Evolutionary conservation across 2,329 filamentous ascomycete species (phyloP).

Genomic region (Periconia sp.): DNA sequence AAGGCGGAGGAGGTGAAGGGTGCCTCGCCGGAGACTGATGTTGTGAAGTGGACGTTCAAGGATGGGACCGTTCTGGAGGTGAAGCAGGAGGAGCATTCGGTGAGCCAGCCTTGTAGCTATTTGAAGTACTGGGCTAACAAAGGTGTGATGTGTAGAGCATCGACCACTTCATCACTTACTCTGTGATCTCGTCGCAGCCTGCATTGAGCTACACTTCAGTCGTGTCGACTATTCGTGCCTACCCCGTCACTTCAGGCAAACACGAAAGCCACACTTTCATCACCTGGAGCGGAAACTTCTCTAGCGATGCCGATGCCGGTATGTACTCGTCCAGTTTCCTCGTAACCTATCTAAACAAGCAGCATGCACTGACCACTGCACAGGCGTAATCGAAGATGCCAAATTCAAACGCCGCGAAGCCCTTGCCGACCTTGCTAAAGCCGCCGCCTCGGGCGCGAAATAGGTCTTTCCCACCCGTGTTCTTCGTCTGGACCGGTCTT

Average conservation of each 20-base stretch:
- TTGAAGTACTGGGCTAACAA: too few species aligned
- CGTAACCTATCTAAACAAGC: background rate
- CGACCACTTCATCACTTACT: conserved; percentile 78
- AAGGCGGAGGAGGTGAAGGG: conserved; percentile 70
- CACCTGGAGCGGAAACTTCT: conserved; percentile 73
- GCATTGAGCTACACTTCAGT: conserved; percentile 70
- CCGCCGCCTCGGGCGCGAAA: conserved; percentile 51
- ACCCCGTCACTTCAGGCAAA: conserved; percentile 70
- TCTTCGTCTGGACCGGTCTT: too few species aligned
- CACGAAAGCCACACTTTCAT: conserved; percentile 70
- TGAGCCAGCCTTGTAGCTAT: conserved; percentile 45
- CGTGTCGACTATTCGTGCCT: conserved; percentile 70
- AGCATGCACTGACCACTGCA: background rate
- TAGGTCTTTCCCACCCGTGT: conserved; percentile 20
- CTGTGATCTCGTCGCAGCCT: conserved; percentile 70
- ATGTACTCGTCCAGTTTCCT: conserved; percentile 42
- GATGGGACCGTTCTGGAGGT: conserved; percentile 72
- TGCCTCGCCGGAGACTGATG: conserved; percentile 66
- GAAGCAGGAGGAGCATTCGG: conserved; percentile 78
- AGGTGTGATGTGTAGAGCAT: conserved; percentile 45
- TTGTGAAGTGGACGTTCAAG: conserved; percentile 74
- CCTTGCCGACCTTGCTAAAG: conserved; percentile 68
- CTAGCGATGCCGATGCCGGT: conserved; percentile 73
- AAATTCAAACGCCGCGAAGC: conserved; percentile 79
- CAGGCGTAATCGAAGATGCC: conserved; percentile 75